A percentile compares a stretch with the other conserved stretches of the same genome.
Conservation (phyloP, 208 protist species). For the Giardia duodenalis region DNA sequence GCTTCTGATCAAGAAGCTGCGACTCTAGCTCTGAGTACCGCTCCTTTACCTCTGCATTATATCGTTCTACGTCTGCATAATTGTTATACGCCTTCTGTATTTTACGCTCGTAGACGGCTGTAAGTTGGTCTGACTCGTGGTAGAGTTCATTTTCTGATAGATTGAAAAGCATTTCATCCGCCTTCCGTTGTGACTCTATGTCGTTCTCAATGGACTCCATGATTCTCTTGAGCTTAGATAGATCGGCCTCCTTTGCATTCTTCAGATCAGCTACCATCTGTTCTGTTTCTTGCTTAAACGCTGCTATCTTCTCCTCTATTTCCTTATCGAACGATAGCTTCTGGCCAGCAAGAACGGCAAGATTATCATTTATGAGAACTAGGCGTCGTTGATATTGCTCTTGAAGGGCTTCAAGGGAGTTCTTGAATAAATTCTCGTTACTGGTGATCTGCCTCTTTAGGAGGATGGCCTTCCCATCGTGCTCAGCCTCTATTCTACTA, state of each 20-base stretch:
- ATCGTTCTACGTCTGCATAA: neutral
- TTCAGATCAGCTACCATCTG: neutral
- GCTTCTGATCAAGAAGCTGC: neutral
- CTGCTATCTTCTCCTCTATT: neutral
- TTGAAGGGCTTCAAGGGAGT: neutral
- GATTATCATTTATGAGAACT: neutral
- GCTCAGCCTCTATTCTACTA: neutral
- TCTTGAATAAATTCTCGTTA: slow-evolving; percentile 26
- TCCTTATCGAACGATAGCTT: neutral
- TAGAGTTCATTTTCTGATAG: slow-evolving; percentile 9
- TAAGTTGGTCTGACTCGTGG: neutral
- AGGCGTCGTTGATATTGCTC: neutral
- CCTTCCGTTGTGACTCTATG: neutral
- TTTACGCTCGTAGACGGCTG: neutral
- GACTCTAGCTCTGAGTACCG: neutral
- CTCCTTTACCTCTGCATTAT: neutral
- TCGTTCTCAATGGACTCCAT: neutral
- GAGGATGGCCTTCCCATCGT: slow-evolving; percentile 18
- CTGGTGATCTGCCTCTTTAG: slow-evolving; percentile 13
- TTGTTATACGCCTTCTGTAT: neutral
- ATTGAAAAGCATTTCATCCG: slow-evolving; percentile 6
- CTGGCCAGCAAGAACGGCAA: neutral
- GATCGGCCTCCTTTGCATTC: neutral
- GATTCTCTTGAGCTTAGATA: neutral
- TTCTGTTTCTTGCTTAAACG: neutral